phyloP scores from a whole-genome alignment of 257 asterid species.

The Verbascum thapsus region DNA sequence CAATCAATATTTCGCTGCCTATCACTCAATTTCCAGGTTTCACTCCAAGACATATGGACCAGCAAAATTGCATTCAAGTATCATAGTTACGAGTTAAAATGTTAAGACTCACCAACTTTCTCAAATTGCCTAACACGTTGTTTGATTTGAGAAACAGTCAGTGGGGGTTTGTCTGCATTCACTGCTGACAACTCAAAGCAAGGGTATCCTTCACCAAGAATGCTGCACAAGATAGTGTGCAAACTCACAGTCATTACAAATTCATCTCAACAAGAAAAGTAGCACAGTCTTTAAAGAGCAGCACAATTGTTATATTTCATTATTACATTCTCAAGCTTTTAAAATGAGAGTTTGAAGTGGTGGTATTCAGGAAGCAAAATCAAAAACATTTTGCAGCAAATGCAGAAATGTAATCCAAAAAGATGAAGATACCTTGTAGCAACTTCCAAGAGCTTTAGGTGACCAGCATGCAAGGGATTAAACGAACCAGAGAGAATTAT shows the following conservation, averaged over 20 bases:
- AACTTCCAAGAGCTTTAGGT: conserved; percentile 87
- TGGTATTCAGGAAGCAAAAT: not conserved
- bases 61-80: conserved; percentile 12
- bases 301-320: not conserved
- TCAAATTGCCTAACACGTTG: conserved; percentile 79
- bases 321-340: not conserved
- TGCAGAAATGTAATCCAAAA: conserved; percentile 13
- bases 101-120: conserved; percentile 67
- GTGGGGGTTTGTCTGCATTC: conserved; percentile 96
- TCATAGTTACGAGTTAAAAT: conserved; percentile 24
- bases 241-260: conserved; percentile 14
- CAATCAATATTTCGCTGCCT: too few relatives aligned
- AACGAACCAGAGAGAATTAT: conserved; percentile 88
- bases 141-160: conserved; percentile 71
- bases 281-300: conserved; percentile 18
- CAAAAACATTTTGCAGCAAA: not conserved
- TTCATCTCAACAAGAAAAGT: conserved; percentile 23
- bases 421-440: conserved; percentile 60
- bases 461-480: conserved; percentile 96
- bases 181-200: conserved; percentile 95
- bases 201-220: conserved; percentile 85
- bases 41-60: not conserved
- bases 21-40: not conserved
- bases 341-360: not conserved
- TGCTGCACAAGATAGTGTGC: conserved; percentile 56